Evolutionary conservation across 192 early-diverging fungal genomes (phyloP).

Genomic region (Backusella psychrophila): DNA sequence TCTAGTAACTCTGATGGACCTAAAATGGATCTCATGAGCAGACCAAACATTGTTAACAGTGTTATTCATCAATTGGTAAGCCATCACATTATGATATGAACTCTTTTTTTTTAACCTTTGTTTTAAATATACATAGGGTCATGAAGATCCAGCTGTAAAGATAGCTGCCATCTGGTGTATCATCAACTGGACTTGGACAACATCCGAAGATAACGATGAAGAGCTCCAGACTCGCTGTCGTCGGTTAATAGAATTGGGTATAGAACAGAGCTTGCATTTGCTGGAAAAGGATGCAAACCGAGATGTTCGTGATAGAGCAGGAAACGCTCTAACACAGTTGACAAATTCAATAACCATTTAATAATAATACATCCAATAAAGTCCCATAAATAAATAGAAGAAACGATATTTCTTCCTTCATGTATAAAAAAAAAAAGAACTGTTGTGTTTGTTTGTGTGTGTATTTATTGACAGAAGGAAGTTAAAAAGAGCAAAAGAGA

Average conservation of each 20-base stretch:
- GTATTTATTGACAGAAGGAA: background rate
- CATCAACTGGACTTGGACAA: slow-evolving; percentile 73
- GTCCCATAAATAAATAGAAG: background rate
- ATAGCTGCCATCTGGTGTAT: slow-evolving; percentile 68
- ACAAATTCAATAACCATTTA: background rate
- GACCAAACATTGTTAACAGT: slow-evolving; percentile 46
- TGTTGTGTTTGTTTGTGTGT: background rate
- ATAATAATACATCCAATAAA: background rate
- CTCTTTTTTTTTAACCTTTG: background rate
- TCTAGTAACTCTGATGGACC: slow-evolving; percentile 62
- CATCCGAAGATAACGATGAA: slow-evolving; percentile 41
- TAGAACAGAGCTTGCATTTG: slow-evolving; percentile 53
- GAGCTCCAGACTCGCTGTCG: slow-evolving; percentile 45
- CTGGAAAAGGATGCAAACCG: slow-evolving; percentile 56
- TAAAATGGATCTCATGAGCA: slow-evolving; percentile 58
- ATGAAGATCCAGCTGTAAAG: slow-evolving; percentile 57
- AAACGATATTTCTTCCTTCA: background rate
- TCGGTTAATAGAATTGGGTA: slow-evolving; percentile 50
- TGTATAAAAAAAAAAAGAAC: background rate
- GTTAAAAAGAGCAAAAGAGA: background rate
- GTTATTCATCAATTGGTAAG: slow-evolving; percentile 48
- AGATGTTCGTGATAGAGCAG: slow-evolving; percentile 73
- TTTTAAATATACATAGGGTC: slow-evolving; percentile 32
- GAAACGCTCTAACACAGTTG: slow-evolving; percentile 63
- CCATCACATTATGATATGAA: background rate